Evolutionary conservation across 2,329 filamentous ascomycete species (phyloP).

Genomic region (Alternaria sp.): DNA sequence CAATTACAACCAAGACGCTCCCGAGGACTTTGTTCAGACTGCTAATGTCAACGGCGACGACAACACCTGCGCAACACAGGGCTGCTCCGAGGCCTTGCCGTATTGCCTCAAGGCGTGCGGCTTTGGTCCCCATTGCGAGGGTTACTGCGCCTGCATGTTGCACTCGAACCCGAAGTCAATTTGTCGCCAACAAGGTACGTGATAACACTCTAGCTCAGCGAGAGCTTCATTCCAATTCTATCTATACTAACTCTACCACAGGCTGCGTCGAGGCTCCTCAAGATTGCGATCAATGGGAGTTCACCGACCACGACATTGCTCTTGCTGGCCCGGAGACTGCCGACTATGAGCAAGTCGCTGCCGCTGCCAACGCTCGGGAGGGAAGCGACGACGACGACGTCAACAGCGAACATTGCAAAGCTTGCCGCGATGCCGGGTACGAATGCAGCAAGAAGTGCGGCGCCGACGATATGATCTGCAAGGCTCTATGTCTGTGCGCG

Average conservation of each 20-base stretch:
- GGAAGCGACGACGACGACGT: not conserved
- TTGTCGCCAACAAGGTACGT: not conserved
- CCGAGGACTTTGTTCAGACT: not conserved
- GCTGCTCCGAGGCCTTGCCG: not conserved
- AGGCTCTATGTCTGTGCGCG: not conserved
- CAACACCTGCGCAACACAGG: not conserved
- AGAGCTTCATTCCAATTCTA: not conserved
- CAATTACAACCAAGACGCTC: not conserved
- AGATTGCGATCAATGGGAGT: not conserved
- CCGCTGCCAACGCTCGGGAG: not conserved
- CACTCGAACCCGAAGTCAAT: not conserved
- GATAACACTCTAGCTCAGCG: not conserved
- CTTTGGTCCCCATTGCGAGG: not conserved
- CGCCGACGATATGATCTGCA: not conserved
- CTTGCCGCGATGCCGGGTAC: not conserved
- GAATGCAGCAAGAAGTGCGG: not conserved
- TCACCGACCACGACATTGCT: not conserved
- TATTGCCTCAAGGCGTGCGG: not conserved
- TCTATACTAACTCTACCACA: not conserved
- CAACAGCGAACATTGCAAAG: not conserved
- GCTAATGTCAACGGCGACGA: not conserved
- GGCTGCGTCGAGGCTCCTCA: not conserved
- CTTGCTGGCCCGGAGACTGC: not conserved
- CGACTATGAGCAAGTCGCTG: not conserved
- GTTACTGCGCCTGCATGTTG: not conserved